phyloP scores from a whole-genome alignment of 2,329 filamentous ascomycete species.

The Pseudopyrenochaeta lycopersici region DNA sequence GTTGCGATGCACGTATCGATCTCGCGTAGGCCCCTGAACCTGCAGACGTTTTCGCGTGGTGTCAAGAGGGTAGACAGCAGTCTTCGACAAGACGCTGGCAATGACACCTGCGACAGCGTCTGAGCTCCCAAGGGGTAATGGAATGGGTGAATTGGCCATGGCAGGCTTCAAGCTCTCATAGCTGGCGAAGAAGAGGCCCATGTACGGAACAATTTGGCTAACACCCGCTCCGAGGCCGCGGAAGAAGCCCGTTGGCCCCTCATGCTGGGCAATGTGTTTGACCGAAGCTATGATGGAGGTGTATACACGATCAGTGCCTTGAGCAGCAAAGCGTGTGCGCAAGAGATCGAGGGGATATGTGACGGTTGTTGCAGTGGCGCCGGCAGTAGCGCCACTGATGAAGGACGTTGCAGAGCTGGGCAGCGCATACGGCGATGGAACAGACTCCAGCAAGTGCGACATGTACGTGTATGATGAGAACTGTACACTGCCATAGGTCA shows the following conservation, averaged over 20 bases:
- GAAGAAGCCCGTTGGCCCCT: conserved; percentile 85
- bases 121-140: conserved; percentile 74
- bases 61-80: conserved; percentile 90
- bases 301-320: conserved; percentile 85
- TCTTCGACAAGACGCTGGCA: conserved; percentile 85
- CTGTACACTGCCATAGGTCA: conserved; percentile 88
- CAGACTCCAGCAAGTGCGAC: conserved; percentile 70
- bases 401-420: conserved; percentile 80
- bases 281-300: conserved; percentile 73
- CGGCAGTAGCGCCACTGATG: conserved; percentile 81
- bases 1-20: conserved; percentile 81
- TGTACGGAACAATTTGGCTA: conserved; percentile 90
- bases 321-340: conserved; percentile 94
- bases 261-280: conserved; percentile 74
- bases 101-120: conserved; percentile 85
- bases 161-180: conserved; percentile 76
- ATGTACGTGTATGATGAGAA: conserved; percentile 87
- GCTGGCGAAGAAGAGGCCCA: conserved; percentile 93
- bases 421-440: conserved; percentile 58
- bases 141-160: conserved; percentile 60
- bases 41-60: conserved; percentile 92
- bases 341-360: conserved; percentile 96
- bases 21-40: conserved; percentile 88
- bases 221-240: conserved; percentile 83
- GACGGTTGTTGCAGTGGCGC: conserved; percentile 78